phyloP scores from a whole-genome alignment of 345 rosid species.

The Geranium rotundifolium region DNA sequence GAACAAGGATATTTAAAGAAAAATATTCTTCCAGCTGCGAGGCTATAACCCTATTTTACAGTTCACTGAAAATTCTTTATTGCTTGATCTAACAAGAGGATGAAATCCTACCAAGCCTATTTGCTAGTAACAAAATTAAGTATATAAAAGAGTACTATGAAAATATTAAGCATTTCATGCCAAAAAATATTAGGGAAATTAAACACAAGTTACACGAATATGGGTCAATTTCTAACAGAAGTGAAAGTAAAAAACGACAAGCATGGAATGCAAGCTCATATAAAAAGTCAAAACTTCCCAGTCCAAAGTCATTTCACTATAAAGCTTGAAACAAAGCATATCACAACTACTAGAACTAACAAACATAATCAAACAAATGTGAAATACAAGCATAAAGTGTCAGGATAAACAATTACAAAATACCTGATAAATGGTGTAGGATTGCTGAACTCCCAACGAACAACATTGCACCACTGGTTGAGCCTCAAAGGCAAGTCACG shows the following conservation, averaged over 20 bases:
- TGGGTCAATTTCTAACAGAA: not conserved
- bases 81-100: too few relatives aligned
- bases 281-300: too few relatives aligned
- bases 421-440: conserved; percentile 99
- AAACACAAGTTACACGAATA: too few relatives aligned
- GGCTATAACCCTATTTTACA: too few relatives aligned
- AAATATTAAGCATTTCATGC: too few relatives aligned
- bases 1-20: not conserved
- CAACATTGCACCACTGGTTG: conserved; percentile 99
- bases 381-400: not conserved
- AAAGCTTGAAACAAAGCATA: not conserved
- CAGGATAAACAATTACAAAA: not conserved
- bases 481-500: conserved; percentile 92
- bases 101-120: too few relatives aligned
- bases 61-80: too few relatives aligned
- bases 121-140: too few relatives aligned
- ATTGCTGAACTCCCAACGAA: conserved; percentile 97
- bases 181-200: too few relatives aligned
- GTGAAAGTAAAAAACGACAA: not conserved
- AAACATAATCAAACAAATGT: too few relatives aligned
- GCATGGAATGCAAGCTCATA: not conserved
- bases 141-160: too few relatives aligned
- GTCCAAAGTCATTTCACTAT: too few relatives aligned
- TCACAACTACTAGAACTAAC: not conserved
- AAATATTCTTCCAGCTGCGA: not conserved